Conservation (phyloP, 2,329 filamentous ascomycete species). For the Aspergillus proliferans region DNA sequence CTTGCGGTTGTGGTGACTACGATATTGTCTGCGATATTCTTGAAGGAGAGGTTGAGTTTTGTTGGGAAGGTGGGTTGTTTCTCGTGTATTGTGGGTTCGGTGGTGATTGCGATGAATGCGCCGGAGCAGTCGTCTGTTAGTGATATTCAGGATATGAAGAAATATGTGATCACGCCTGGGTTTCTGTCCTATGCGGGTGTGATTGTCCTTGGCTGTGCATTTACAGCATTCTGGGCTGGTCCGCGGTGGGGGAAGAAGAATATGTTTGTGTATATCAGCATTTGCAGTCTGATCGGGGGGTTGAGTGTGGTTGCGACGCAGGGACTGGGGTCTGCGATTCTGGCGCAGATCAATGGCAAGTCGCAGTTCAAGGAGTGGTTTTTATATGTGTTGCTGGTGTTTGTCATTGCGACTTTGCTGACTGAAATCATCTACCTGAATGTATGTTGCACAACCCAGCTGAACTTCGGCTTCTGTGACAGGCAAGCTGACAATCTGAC, state of each 20-base stretch:
- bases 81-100: conserved; percentile 84
- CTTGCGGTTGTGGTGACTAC: conserved; percentile 89
- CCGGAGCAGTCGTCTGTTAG: conserved; percentile 77
- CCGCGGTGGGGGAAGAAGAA: conserved; percentile 91
- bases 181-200: conserved; percentile 82
- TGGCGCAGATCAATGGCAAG: conserved; percentile 74
- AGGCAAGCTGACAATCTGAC: conserved; percentile 13
- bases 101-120: conserved; percentile 92
- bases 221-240: conserved; percentile 72
- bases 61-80: conserved; percentile 96
- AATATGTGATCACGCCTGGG: conserved; percentile 76
- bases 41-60: conserved; percentile 92
- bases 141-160: conserved; percentile 87
- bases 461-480: not conserved
- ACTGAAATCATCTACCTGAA: conserved; percentile 96
- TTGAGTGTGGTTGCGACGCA: conserved; percentile 93
- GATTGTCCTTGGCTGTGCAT: conserved; percentile 64
- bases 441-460: conserved; percentile 53
- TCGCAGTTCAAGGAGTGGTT: conserved; percentile 98
- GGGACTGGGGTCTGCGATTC: conserved; percentile 82
- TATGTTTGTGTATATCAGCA: conserved; percentile 95
- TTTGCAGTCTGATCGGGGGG: conserved; percentile 91
- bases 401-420: conserved; percentile 80
- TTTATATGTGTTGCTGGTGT: conserved; percentile 81
- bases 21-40: conserved; percentile 83